Conservation (phyloP, 2,329 filamentous ascomycete genomes). For the Ophiostoma angusticollis region DNA sequence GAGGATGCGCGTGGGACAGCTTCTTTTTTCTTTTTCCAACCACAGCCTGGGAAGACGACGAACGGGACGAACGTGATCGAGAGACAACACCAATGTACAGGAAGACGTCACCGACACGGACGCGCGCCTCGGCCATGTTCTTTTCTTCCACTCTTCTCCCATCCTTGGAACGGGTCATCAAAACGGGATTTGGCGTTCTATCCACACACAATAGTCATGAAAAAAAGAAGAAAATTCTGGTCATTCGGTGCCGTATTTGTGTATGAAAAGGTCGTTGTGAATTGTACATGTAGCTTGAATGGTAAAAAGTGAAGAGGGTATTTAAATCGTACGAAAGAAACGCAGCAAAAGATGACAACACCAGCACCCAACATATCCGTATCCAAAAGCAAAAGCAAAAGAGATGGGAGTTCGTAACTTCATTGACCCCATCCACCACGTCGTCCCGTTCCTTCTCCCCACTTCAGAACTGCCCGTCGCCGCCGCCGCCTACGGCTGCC, state of each 20-base stretch:
- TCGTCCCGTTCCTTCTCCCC: not conserved
- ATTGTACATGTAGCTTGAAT: not conserved
- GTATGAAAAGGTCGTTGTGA: not conserved
- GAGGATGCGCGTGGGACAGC: too few species aligned
- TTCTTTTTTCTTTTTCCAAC: too few species aligned
- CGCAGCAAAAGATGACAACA: not conserved
- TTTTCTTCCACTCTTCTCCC: too few species aligned
- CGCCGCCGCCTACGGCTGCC: constrained; percentile 47
- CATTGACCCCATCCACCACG: not conserved
- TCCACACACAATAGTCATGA: constrained; percentile 1
- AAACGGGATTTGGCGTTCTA: constrained; percentile 6
- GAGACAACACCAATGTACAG: too few species aligned
- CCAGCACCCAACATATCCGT: too few species aligned
- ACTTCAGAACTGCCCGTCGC: constrained; percentile 46
- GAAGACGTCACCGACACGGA: too few species aligned
- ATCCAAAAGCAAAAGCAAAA: not conserved
- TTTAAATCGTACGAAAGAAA: not conserved
- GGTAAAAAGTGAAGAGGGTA: not conserved
- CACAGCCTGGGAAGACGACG: too few species aligned
- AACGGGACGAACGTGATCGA: too few species aligned
- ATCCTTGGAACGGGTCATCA: too few species aligned
- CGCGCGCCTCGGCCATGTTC: too few species aligned
- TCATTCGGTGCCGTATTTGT: not conserved
- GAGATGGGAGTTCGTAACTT: constrained; percentile 11
- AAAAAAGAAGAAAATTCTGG: constrained; percentile 4